Conservation (phyloP, 1,284 basidiomycete species). For the Lentinula novae-zelandiae region DNA sequence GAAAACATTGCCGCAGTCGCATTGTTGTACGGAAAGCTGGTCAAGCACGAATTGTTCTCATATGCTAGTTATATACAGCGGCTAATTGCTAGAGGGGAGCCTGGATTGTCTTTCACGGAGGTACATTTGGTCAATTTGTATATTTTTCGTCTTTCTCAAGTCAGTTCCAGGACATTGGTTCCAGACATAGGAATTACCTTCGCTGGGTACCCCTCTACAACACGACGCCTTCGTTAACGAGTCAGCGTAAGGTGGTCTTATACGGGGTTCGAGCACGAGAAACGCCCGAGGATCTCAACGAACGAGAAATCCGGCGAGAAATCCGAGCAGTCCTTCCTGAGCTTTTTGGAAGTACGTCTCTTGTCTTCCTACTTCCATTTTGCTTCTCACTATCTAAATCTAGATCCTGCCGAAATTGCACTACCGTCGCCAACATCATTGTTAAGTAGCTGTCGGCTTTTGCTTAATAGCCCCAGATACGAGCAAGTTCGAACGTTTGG, state of each 20-base stretch:
- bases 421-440: slow-evolving; percentile 37
- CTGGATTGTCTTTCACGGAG: slow-evolving; percentile 51
- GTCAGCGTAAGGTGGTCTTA: slow-evolving; percentile 63
- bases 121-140: slow-evolving; percentile 28
- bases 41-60: slow-evolving; percentile 74
- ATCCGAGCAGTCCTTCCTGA: slow-evolving; percentile 62
- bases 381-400: neutral
- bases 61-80: slow-evolving; percentile 85
- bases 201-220: slow-evolving; percentile 66
- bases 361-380: neutral
- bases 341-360: slow-evolving; percentile 55
- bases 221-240: slow-evolving; percentile 51
- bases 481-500: slow-evolving; percentile 66
- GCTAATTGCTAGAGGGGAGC: slow-evolving; percentile 78
- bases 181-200: slow-evolving; percentile 66
- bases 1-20: slow-evolving; percentile 63
- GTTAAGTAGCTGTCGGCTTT: slow-evolving; percentile 39
- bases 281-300: slow-evolving; percentile 64
- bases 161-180: slow-evolving; percentile 30
- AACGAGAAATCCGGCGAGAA: slow-evolving; percentile 65
- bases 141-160: neutral
- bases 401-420: slow-evolving; percentile 27
- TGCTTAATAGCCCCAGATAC: slow-evolving; percentile 55
- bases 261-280: slow-evolving; percentile 64
- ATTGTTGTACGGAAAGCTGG: slow-evolving; percentile 76